Conservation (phyloP, 495 filamentous ascomycete genomes). For the Parathielavia appendiculata region DNA sequence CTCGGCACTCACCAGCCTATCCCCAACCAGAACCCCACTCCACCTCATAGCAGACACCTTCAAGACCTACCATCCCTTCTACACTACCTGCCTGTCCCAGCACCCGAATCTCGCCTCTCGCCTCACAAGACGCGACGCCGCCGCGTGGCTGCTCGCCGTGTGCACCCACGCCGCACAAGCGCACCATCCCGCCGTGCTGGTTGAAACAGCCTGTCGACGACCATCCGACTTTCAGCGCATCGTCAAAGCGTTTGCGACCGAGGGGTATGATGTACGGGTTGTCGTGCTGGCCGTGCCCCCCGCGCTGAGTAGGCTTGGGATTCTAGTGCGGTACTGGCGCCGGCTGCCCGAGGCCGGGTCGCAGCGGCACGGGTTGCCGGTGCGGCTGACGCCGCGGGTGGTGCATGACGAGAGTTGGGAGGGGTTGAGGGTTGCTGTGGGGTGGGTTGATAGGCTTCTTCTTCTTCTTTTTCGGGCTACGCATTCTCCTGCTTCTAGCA, state of each 20-base stretch:
- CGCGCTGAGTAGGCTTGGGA: constrained; percentile 32
- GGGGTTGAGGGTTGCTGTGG: constrained; percentile 28
- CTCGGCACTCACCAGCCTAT: background rate
- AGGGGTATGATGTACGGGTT: constrained; percentile 21
- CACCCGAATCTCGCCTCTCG: constrained; percentile 27
- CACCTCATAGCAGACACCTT: constrained; percentile 44
- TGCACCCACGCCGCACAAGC: constrained; percentile 20
- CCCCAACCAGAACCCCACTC: background rate
- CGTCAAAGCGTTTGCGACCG: constrained; percentile 20
- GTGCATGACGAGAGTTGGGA: constrained; percentile 38
- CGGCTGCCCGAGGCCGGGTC: constrained; percentile 26
- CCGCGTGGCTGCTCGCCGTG: constrained; percentile 34
- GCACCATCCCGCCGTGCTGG: constrained; percentile 22
- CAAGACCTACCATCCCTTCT: constrained; percentile 41
- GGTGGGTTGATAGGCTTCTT: constrained; percentile 27
- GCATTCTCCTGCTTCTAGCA: too few relatives aligned
- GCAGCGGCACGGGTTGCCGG: constrained; percentile 21
- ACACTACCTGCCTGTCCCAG: constrained; percentile 17
- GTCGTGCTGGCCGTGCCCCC: constrained; percentile 33
- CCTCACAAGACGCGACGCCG: constrained; percentile 28
- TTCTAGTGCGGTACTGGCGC: constrained; percentile 29
- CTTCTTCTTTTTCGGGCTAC: too few relatives aligned
- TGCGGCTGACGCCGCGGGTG: constrained; percentile 32
- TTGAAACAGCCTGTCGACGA: constrained; percentile 36
- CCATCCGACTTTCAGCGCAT: constrained; percentile 30